Evolutionary conservation across 108 stramenopile species (phyloP).

Genomic region (Nitzschia sp.): DNA sequence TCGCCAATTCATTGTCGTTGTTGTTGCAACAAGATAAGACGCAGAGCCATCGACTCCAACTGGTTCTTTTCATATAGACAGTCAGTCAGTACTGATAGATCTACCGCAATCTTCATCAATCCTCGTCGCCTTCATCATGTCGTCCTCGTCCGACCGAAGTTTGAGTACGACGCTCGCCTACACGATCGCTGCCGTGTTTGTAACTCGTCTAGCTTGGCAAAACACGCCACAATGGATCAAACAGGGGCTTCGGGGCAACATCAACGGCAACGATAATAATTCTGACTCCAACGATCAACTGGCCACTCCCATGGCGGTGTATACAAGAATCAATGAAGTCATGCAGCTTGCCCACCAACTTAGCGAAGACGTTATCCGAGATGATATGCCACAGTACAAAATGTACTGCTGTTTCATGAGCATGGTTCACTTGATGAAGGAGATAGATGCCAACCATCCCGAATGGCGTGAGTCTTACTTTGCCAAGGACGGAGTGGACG

Average conservation of each 20-base stretch:
- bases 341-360: not conserved
- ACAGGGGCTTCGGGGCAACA: not conserved
- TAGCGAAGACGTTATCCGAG: conserved; percentile 6
- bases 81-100: no score
- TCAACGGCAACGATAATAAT: not conserved
- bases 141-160: not conserved
- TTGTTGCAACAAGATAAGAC: no score
- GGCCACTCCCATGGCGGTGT: not conserved
- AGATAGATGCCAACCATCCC: conserved; percentile 9
- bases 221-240: conserved; percentile 11
- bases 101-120: no score
- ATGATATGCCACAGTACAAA: conserved; percentile 3
- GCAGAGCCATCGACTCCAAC: no score
- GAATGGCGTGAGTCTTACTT: conserved; percentile 15
- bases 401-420: conserved; percentile 10
- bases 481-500: conserved; percentile 3
- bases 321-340: conserved; percentile 13
- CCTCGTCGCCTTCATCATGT: not conserved
- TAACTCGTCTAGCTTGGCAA: not conserved
- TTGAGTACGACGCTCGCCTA: not conserved
- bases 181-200: not conserved
- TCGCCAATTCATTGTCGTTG: no score
- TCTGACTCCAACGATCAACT: conserved; percentile 15
- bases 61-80: no score
- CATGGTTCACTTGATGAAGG: conserved; percentile 20